Conservation (phyloP, 106 monocot genomes). For the Apostasia shenzhenica region DNA sequence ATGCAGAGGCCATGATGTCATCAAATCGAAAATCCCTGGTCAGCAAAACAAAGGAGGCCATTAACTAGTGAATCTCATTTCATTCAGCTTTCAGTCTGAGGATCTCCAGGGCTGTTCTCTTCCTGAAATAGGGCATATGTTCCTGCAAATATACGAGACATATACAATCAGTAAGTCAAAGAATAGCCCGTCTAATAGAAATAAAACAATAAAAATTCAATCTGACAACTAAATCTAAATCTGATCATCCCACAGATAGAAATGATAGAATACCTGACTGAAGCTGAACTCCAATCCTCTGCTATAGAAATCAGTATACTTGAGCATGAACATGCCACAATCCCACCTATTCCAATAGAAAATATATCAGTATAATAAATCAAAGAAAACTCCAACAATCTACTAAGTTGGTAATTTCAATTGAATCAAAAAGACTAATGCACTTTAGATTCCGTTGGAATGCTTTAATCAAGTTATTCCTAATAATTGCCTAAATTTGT, state of each 20-base stretch:
- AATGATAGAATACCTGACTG: conserved; percentile 45
- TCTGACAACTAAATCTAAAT: too few species aligned
- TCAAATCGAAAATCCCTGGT: not conserved
- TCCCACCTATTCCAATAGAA: conserved; percentile 52
- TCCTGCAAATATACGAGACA: conserved; percentile 28
- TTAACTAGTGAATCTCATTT: not conserved
- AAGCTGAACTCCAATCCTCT: conserved; percentile 57
- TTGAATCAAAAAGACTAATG: too few species aligned
- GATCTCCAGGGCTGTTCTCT: conserved; percentile 65
- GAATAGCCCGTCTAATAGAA: not conserved
- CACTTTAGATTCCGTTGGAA: too few species aligned
- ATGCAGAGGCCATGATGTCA: too few species aligned
- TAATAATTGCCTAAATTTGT: too few species aligned
- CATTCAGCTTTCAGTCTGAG: conserved; percentile 60
- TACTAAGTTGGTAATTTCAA: too few species aligned
- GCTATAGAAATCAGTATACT: conserved; percentile 88
- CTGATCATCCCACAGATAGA: not conserved
- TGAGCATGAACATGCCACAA: conserved; percentile 99
- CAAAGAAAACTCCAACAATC: too few species aligned
- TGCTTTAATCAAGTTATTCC: too few species aligned
- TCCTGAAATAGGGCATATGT: conserved; percentile 82
- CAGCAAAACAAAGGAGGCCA: not conserved
- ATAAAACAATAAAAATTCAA: not conserved
- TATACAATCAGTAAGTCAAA: not conserved
- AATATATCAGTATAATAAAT: not conserved